These are phyloP conservation scores for Entomortierella chlamydospora DNA, from an alignment of 192 early-diverging fungal genomes.

Conservation along the genomic window DNA sequence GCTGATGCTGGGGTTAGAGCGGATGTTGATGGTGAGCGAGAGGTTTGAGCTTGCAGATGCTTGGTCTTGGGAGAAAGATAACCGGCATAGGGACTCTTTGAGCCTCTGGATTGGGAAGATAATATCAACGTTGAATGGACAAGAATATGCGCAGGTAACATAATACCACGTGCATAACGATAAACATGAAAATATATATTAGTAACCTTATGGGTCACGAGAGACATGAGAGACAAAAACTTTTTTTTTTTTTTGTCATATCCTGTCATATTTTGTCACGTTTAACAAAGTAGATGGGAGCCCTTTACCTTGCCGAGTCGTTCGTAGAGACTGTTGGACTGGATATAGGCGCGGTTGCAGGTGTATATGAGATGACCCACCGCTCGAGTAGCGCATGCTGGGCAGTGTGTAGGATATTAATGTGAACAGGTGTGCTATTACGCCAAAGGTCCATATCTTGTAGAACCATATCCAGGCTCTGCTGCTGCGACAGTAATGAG, in stretches of 20 bases:
- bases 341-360: not conserved
- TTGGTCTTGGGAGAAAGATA: slow-evolving; percentile 29
- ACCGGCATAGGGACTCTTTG: slow-evolving; percentile 17
- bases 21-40: slow-evolving; percentile 8
- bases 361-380: slow-evolving; percentile 49
- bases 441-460: slow-evolving; percentile 48
- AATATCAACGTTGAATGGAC: not conserved
- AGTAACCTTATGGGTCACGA: slow-evolving; percentile 5
- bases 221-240: not conserved
- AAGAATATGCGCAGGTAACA: not conserved
- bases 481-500: slow-evolving; percentile 8
- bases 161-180: not conserved
- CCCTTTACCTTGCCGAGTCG: slow-evolving; percentile 24
- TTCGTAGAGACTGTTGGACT: slow-evolving; percentile 3
- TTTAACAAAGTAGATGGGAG: not conserved
- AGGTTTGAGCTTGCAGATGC: slow-evolving; percentile 2
- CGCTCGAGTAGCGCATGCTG: slow-evolving; percentile 41
- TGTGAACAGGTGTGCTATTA: slow-evolving; percentile 42
- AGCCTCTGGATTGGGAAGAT: not conserved
- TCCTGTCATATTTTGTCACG: not conserved
- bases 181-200: not conserved
- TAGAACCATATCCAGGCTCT: slow-evolving; percentile 28
- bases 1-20: slow-evolving; percentile 1
- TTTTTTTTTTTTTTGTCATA: not conserved
- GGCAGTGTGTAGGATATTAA: slow-evolving; percentile 41